These are phyloP conservation scores for Beauveria sp. DNA, from an alignment of 2,329 filamentous ascomycete species.

Conservation along the genomic window DNA sequence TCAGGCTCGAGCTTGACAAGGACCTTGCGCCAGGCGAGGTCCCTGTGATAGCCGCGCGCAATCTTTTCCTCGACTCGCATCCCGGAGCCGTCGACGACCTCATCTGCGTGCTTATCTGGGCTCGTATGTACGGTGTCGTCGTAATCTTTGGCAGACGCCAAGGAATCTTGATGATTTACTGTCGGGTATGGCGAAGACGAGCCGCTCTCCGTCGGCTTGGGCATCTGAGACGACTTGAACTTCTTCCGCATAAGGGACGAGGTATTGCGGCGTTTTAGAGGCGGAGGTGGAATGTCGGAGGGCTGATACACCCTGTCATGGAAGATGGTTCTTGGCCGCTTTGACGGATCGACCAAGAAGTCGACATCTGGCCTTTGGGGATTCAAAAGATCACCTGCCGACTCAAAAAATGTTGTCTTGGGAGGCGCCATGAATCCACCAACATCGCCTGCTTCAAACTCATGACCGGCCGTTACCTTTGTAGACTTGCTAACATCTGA, in stretches of 20 bases:
- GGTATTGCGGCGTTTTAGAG: conserved; percentile 48
- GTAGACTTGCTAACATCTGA: conserved; percentile 16
- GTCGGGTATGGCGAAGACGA: conserved; percentile 27
- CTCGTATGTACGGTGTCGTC: conserved; percentile 43
- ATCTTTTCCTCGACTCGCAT: conserved; percentile 98
- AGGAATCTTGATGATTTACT: conserved; percentile 35
- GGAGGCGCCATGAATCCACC: conserved; percentile 63
- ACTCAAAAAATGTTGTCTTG: conserved; percentile 88
- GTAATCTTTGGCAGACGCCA: conserved; percentile 39
- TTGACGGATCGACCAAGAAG: conserved; percentile 76
- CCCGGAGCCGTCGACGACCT: conserved; percentile 48
- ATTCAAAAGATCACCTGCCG: conserved; percentile 84
- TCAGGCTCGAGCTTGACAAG: conserved; percentile 92
- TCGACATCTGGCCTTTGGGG: conserved; percentile 76
- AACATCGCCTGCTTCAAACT: conserved; percentile 34
- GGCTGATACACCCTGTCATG: conserved; percentile 95
- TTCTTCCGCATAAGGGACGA: conserved; percentile 27
- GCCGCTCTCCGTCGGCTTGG: conserved; percentile 20
- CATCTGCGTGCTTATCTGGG: conserved; percentile 31
- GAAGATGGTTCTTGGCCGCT: conserved; percentile 83
- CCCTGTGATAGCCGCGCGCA: conserved; percentile 85
- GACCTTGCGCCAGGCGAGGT: conserved; percentile 92
- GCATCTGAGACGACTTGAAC: conserved; percentile 17
- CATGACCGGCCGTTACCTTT: conserved; percentile 44
- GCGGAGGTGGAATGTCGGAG: conserved; percentile 80